Base-by-base conservation (phyloP, 345 rosid genomes). In the Kernera saxatilis region DNA sequence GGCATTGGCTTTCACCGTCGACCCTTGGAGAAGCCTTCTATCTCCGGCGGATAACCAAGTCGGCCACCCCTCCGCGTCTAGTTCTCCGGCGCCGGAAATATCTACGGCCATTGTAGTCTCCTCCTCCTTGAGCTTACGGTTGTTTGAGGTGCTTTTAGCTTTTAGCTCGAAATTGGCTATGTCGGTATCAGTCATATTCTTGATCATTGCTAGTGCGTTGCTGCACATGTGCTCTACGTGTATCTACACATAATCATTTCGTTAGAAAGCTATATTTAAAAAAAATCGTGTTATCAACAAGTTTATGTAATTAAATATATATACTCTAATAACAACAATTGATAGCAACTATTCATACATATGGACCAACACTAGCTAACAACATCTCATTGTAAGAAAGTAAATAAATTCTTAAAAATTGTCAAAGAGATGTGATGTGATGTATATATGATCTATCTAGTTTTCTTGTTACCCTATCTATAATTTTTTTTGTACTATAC, bases 41-140 rank as follows among this genome's bases (percentile, higher is more conserved):
- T 93, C 95, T 11, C 85, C 97, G 0, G 52, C 83, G 26, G 97
- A 82, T 77, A 92, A 62, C 98, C 98, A 92, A 67, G 78, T 77
- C 12, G 98, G 95, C 97, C 95, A 93, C 14, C 81, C 81, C 7
- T 61, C 70, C 0, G 72, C 17, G 26, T 54, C 79, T 41, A 65
- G 32, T 17, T 64, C 50, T 52, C 78, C 57, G 49, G 79, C 68
- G 48, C 79, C 49, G 5, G 32, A 64, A 0, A 5, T 25, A 54
- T 74, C 63, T 4, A n/a, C 68, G 14, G 67, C 39, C 54, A 27
- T 53, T 22, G 59, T 40, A 2, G 67, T 64, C 52, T 68, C 65
- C 45, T 68, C 79, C 71, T 85, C 84, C 59, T 27, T 61, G 44
- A 84, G 82, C 79, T 84, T 86, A 70, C 90, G 77, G 71, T 73